Percentiles rank a stretch among this genome's conserved stretches.
These are phyloP conservation scores for Trametes punicea DNA, from an alignment of 768 basidiomycete species.

Conservation along the genomic window DNA sequence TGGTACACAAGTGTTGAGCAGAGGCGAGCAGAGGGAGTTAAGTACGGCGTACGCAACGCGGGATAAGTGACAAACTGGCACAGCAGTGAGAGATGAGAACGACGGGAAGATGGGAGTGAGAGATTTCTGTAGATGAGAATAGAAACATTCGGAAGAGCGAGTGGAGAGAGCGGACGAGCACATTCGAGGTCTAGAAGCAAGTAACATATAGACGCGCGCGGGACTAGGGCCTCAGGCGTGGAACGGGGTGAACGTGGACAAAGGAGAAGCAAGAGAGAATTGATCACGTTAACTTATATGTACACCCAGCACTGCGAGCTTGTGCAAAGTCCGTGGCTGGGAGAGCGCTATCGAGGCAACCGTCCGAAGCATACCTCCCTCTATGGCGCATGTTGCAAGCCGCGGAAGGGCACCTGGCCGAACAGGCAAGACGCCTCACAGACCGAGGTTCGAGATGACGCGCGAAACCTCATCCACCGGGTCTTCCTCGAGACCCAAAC, in stretches of 20 bases:
- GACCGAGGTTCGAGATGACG: slow-evolving; percentile 58
- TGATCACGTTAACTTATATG: slow-evolving; percentile 9
- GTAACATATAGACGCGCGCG: slow-evolving; percentile 17
- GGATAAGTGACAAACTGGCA: slow-evolving; percentile 16
- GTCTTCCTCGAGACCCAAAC: slow-evolving; percentile 47
- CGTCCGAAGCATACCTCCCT: slow-evolving; percentile 8
- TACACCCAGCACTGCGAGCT: slow-evolving; percentile 13
- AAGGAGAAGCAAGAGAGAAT: neutral
- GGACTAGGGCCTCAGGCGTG: slow-evolving; percentile 9
- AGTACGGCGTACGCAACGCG: slow-evolving; percentile 4
- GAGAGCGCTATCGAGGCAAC: slow-evolving; percentile 13
- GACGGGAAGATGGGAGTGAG: slow-evolving; percentile 14
- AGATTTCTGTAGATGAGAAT: neutral
- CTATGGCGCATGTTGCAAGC: slow-evolving; percentile 8
- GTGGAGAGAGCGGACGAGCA: slow-evolving; percentile 18
- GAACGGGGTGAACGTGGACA: slow-evolving; percentile 1
- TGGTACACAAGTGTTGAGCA: slow-evolving; percentile 17
- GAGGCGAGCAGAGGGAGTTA: slow-evolving; percentile 16
- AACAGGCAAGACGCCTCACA: slow-evolving; percentile 20
- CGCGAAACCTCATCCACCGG: slow-evolving; percentile 68
- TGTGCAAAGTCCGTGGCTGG: slow-evolving; percentile 8
- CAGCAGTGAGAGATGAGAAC: slow-evolving; percentile 17
- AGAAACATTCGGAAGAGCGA: slow-evolving; percentile 7
- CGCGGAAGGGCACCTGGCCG: neutral
- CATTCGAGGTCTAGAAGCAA: slow-evolving; percentile 16